Evolutionary conservation across 306 rosid species (phyloP), one percentile per base, ranked within the genome.

Genomic region (Vigna unguiculata): DNA sequence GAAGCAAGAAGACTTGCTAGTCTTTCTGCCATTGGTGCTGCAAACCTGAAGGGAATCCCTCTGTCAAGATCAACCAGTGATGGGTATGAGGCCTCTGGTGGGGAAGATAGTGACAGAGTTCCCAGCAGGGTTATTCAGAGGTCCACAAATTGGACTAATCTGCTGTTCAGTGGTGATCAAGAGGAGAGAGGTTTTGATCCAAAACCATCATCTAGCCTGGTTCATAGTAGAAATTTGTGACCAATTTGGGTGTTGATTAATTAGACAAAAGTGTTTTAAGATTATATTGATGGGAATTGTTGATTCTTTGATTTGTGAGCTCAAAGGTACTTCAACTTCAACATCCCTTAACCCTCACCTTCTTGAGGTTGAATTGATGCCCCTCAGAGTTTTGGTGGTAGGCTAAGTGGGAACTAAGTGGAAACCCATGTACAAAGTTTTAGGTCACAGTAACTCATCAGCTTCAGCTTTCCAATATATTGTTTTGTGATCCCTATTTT

Each of bases 31-130:
- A 57, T 82, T 15, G 82, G 86, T 41, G 69, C 77, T 28, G 82
- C 85, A 32, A 83, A 77, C 46, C 88, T 76, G 55, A 86, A 73
- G 63, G 95, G 82, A 78, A 77, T 91, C 59, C 97, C 93, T 2
- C 72, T 89, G 61, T 90, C 97, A 19, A 90, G 96, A 85, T 95
- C 99, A 25, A 89, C 97, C 9, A 95, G 99, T 79, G 99, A 95
- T 82, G 99, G 99, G 1, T 95, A 95, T 58, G 99, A 95, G 30
- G 97, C 99, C 2, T 95, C 99, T 0, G 99, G 99, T 4, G 97
- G 99, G 41, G 99, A 95, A 79, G 99, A 95, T 15, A 95, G 99
- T 28, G 99, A 95, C 81, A 85, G 90, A 49, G 93, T 95, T 76
- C 97, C 96, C 15, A 84, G 93, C 4, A 85, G 97, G 83, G 76